phyloP scores from a whole-genome alignment of 2,329 filamentous ascomycete species.

The Aspergillus viridinutans region DNA sequence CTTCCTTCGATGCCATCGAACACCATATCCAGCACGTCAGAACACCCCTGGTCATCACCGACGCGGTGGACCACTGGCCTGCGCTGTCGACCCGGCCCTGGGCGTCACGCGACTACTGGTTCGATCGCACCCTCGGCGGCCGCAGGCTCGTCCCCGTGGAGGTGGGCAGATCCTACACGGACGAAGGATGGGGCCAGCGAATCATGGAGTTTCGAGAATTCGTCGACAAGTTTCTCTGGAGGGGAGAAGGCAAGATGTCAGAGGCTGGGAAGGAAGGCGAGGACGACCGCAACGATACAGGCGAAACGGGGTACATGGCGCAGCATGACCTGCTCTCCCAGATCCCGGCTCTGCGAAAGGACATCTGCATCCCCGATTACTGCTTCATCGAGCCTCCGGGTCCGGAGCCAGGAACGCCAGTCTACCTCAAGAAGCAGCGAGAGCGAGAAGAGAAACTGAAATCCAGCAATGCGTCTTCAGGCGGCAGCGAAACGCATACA shows the following conservation, averaged over 20 bases:
- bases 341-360: conserved; percentile 68
- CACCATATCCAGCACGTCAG: conserved; percentile 49
- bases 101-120: conserved; percentile 69
- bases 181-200: conserved; percentile 76
- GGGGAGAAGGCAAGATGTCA: conserved; percentile 6
- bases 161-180: conserved; percentile 80
- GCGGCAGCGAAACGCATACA: background rate
- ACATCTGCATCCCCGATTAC: conserved; percentile 78
- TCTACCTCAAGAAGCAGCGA: conserved; percentile 37
- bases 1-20: conserved; percentile 59
- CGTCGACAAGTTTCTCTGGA: conserved; percentile 56
- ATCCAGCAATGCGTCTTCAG: conserved; percentile 35
- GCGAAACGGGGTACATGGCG: conserved; percentile 71
- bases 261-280: background rate
- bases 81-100: conserved; percentile 66
- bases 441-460: conserved; percentile 16
- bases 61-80: conserved; percentile 68
- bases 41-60: conserved; percentile 66
- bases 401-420: conserved; percentile 47
- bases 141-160: conserved; percentile 80
- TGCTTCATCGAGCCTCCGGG: conserved; percentile 68
- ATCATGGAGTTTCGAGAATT: conserved; percentile 73
- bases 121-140: conserved; percentile 69
- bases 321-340: conserved; percentile 86
- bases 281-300: conserved; percentile 12